A percentile compares a stretch with the other conserved stretches of the same genome.
Conservation (phyloP, 306 rosid genomes). For the Cicer chorassanicum region DNA sequence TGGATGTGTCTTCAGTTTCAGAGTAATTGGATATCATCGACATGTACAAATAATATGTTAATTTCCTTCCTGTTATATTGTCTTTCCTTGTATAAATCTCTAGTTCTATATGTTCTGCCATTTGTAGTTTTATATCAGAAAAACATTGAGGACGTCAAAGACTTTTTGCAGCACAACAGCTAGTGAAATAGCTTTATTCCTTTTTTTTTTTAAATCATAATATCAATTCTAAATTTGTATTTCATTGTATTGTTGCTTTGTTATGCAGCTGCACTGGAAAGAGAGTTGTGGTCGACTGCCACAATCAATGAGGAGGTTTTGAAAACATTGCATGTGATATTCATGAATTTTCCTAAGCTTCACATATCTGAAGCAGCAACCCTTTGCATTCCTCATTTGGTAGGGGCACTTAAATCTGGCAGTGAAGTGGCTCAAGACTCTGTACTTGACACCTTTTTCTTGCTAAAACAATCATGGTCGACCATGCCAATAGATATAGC, state of each 20-base stretch:
- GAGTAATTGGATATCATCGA: constrained; percentile 30
- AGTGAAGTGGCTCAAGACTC: constrained; percentile 88
- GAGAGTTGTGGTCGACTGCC: constrained; percentile 92
- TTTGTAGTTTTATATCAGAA: constrained; percentile 25
- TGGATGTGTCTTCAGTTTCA: constrained; percentile 21
- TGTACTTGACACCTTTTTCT: constrained; percentile 79
- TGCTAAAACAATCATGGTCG: constrained; percentile 92
- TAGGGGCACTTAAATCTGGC: constrained; percentile 92
- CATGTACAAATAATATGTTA: constrained; percentile 24
- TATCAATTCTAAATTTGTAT: constrained; percentile 18
- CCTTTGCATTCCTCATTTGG: constrained; percentile 90
- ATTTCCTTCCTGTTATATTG: constrained; percentile 21
- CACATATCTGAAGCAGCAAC: constrained; percentile 95
- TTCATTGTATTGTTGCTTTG: constrained; percentile 38
- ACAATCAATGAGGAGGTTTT: constrained; percentile 92
- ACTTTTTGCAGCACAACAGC: constrained; percentile 12
- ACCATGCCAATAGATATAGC: constrained; percentile 88
- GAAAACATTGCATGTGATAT: constrained; percentile 86
- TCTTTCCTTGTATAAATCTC: constrained; percentile 24
- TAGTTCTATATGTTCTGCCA: background rate
- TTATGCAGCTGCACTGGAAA: constrained; percentile 89
- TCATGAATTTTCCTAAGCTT: constrained; percentile 89
- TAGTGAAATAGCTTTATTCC: constrained; percentile 7
- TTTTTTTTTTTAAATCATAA: too few relatives aligned
- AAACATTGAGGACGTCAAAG: constrained; percentile 23